Conservation (phyloP, 306 rosid species). For the Luffa acutangula region DNA sequence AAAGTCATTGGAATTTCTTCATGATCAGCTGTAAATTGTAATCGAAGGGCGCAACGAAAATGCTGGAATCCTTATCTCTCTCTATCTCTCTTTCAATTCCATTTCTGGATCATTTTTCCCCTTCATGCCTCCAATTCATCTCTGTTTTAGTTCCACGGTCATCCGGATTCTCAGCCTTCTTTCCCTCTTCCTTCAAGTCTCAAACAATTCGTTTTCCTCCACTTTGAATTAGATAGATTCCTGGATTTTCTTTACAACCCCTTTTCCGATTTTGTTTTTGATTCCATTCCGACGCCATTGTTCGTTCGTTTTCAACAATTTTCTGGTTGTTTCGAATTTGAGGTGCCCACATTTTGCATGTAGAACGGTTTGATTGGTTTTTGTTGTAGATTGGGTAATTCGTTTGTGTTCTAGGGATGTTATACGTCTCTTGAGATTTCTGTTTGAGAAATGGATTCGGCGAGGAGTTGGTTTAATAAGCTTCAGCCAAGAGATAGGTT, state of each 20-base stretch:
- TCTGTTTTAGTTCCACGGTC: slow-evolving; percentile 32
- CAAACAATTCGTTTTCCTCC: neutral
- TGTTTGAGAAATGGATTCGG: slow-evolving; percentile 62
- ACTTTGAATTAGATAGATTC: neutral
- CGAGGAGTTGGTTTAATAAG: slow-evolving; percentile 85
- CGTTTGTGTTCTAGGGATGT: slow-evolving; percentile 9
- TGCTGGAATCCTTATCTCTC: slow-evolving; percentile 16
- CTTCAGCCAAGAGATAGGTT: slow-evolving; percentile 75
- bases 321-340: neutral
- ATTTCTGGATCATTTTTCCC: slow-evolving; percentile 13
- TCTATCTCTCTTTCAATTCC: slow-evolving; percentile 10
- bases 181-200: neutral
- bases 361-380: neutral
- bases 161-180: slow-evolving; percentile 34
- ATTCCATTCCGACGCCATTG: neutral
- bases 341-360: neutral
- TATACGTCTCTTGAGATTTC: slow-evolving; percentile 12
- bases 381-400: neutral
- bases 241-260: neutral
- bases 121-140: neutral
- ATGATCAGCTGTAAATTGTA: neutral
- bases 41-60: slow-evolving; percentile 15
- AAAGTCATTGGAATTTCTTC: neutral
- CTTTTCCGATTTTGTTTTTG: neutral
- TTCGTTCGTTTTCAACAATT: neutral